Conservation (phyloP, 495 filamentous ascomycete species). For the Darksidea phi region DNA sequence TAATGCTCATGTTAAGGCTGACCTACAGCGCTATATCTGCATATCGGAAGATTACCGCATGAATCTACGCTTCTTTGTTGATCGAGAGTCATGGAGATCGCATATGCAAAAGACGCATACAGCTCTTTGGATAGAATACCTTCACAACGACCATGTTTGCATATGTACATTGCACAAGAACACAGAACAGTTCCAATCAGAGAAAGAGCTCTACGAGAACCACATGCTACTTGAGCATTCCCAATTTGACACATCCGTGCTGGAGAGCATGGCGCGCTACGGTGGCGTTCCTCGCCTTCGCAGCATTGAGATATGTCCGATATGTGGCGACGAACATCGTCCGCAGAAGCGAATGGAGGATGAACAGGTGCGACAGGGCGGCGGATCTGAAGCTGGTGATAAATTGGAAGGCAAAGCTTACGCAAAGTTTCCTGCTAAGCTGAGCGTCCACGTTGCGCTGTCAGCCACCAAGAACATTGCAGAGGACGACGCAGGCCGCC, state of each 20-base stretch:
- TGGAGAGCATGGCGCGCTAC: neutral
- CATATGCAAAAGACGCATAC: neutral
- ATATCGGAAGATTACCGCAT: neutral
- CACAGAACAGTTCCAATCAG: neutral
- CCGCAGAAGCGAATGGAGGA: neutral
- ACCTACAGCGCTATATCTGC: neutral
- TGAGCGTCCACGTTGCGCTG: neutral
- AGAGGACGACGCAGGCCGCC: neutral
- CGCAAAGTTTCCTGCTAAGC: neutral
- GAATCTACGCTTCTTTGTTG: neutral
- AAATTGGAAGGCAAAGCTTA: too few relatives aligned
- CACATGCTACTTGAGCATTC: neutral
- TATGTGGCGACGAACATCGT: neutral
- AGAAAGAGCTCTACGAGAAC: neutral
- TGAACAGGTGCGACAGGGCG: too few relatives aligned
- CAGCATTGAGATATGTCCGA: neutral
- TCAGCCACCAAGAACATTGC: neutral
- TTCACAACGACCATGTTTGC: neutral
- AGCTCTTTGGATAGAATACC: neutral
- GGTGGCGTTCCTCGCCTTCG: neutral
- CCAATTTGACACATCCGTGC: neutral
- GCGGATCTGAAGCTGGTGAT: too few relatives aligned
- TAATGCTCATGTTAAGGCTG: neutral
- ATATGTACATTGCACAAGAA: neutral
- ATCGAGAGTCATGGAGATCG: neutral